Percentiles rank a stretch among this genome's conserved stretches.
Conservation (phyloP, 805 yeast species). For the Lachancea fermentati region DNA sequence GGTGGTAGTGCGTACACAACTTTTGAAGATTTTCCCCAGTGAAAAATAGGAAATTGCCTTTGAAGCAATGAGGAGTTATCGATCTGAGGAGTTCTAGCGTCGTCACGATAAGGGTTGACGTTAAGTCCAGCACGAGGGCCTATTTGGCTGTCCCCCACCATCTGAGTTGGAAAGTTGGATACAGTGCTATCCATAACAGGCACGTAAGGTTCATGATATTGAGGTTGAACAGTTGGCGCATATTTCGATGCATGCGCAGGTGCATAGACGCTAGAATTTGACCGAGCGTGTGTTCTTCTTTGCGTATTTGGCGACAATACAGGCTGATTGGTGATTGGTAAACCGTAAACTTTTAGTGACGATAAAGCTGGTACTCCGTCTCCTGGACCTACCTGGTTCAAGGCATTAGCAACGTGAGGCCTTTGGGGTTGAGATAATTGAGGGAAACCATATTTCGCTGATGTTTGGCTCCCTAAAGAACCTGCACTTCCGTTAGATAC, state of each 20-base stretch:
- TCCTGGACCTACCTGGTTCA: constrained; percentile 1
- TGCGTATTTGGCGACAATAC: constrained; percentile 8
- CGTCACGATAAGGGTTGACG: neutral
- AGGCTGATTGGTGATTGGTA: constrained; percentile 10
- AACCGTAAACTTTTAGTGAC: constrained; percentile 9
- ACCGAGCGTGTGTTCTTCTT: constrained; percentile 25
- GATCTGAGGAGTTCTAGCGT: constrained; percentile 16
- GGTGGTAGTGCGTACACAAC: constrained; percentile 43
- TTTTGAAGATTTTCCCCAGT: constrained; percentile 50
- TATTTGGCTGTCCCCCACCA: neutral
- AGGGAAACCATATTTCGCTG: constrained; percentile 7
- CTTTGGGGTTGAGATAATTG: neutral
- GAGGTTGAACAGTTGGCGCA: constrained; percentile 36
- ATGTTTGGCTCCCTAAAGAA: constrained; percentile 7
- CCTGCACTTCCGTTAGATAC: constrained; percentile 17
- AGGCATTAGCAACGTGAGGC: neutral
- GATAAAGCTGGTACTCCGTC: constrained; percentile 6
- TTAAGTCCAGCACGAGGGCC: too few species aligned
- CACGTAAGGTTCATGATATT: constrained; percentile 15
- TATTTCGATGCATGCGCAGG: constrained; percentile 33
- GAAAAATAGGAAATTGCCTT: constrained; percentile 72
- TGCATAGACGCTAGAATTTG: constrained; percentile 30
- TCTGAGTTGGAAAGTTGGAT: too few species aligned
- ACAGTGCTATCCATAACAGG: too few species aligned
- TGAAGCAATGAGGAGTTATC: constrained; percentile 50